These are phyloP conservation scores for Gliomastix tumulicola DNA, from an alignment of 2,329 filamentous ascomycete species.

Conservation along the genomic window DNA sequence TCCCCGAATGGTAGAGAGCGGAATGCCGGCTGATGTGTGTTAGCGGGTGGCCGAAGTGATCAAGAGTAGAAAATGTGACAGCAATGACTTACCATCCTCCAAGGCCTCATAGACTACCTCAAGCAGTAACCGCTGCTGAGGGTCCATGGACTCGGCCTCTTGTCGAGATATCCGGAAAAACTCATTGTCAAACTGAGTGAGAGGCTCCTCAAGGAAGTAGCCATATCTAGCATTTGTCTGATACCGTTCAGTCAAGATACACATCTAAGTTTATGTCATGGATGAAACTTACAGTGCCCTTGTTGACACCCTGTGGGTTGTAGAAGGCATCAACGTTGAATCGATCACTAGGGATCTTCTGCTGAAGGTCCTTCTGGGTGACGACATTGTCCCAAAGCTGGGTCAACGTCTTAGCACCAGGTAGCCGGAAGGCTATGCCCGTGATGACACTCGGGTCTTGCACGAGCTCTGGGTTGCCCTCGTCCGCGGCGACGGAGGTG, in stretches of 20 bases:
- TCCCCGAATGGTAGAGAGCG: constrained; percentile 16
- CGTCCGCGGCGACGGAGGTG: neutral
- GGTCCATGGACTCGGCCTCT: constrained; percentile 33
- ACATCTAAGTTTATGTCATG: constrained; percentile 3
- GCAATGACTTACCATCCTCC: constrained; percentile 11
- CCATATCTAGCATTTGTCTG: constrained; percentile 10
- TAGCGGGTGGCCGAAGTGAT: no score
- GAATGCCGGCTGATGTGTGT: constrained; percentile 15
- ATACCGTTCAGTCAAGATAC: neutral
- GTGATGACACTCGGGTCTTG: constrained; percentile 30
- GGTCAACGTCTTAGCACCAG: constrained; percentile 23
- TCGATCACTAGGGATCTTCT: constrained; percentile 12
- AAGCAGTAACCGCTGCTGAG: constrained; percentile 31
- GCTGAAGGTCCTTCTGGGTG: constrained; percentile 23
- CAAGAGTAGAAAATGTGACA: neutral
- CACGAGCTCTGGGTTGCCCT: neutral
- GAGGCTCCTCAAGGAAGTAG: constrained; percentile 26
- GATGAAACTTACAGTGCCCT: constrained; percentile 7
- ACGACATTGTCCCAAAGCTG: constrained; percentile 25
- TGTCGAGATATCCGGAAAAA: constrained; percentile 31
- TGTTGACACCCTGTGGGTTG: constrained; percentile 21
- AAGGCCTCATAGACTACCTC: constrained; percentile 33
- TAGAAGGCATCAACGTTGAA: constrained; percentile 15
- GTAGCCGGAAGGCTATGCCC: constrained; percentile 28
- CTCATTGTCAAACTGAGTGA: constrained; percentile 20